phyloP scores from a whole-genome alignment of 768 basidiomycete species.

The Podaxis sp. region DNA sequence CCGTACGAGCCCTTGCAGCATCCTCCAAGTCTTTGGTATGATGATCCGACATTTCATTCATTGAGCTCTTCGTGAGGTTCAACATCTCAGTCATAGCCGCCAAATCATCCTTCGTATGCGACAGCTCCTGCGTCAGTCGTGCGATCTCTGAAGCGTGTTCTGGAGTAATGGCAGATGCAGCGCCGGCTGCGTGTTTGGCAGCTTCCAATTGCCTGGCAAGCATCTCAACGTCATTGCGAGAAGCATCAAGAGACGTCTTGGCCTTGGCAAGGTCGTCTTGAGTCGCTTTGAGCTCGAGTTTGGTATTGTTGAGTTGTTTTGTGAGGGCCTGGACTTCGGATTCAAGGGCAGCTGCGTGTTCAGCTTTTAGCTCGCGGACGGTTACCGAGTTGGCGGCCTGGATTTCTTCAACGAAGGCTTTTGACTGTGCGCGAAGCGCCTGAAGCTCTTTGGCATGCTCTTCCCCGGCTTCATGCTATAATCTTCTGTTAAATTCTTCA shows the following conservation, averaged over 20 bases:
- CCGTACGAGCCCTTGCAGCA: constrained; percentile 64
- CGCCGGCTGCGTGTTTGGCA: constrained; percentile 46
- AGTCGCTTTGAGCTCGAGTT: constrained; percentile 79
- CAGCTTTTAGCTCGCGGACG: constrained; percentile 60
- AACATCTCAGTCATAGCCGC: constrained; percentile 65
- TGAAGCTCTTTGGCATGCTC: constrained; percentile 72
- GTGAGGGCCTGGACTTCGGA: constrained; percentile 54
- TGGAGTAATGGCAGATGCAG: constrained; percentile 36
- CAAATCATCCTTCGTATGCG: constrained; percentile 69
- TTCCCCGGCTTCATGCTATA: constrained; percentile 71
- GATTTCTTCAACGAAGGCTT: constrained; percentile 68
- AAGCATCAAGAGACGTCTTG: constrained; percentile 55
- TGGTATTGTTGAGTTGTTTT: constrained; percentile 62
- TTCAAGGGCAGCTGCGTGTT: constrained; percentile 62
- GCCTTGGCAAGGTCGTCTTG: constrained; percentile 81
- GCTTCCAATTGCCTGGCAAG: constrained; percentile 67
- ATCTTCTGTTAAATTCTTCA: not conserved
- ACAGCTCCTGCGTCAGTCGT: constrained; percentile 58
- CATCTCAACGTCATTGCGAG: constrained; percentile 53
- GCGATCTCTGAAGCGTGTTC: constrained; percentile 56
- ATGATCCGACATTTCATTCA: constrained; percentile 67
- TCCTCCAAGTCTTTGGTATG: constrained; percentile 77
- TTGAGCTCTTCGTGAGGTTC: constrained; percentile 65
- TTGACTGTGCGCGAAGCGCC: constrained; percentile 63
- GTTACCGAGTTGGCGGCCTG: constrained; percentile 58